Conservation (phyloP, 2,329 filamentous ascomycete species). For the Calonectria fujianensis region DNA sequence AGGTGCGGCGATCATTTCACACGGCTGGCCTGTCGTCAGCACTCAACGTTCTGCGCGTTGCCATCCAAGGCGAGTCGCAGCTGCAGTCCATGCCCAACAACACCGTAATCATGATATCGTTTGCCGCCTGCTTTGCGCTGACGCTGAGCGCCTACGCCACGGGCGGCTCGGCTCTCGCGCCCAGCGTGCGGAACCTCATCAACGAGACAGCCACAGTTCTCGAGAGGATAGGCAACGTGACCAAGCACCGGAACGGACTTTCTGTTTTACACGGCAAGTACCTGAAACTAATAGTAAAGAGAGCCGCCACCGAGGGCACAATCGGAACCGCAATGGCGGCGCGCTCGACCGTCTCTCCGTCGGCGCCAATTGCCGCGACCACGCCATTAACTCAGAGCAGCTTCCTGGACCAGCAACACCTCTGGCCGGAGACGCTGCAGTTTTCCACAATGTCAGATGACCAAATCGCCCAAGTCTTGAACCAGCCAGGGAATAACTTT, state of each 20-base stretch:
- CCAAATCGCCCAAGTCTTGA: conserved; percentile 80
- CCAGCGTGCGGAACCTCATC: conserved; percentile 78
- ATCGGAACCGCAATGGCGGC: conserved; percentile 40
- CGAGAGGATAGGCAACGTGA: conserved; percentile 80
- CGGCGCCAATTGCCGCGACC: conserved; percentile 44
- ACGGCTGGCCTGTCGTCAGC: conserved; percentile 82
- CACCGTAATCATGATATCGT: conserved; percentile 86
- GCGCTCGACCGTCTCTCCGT: conserved; percentile 40
- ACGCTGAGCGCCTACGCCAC: conserved; percentile 76
- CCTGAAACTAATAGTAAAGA: conserved; percentile 65
- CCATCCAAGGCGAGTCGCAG: conserved; percentile 81
- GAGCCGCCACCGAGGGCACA: conserved; percentile 56
- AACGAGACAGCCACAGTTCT: conserved; percentile 81
- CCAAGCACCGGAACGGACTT: conserved; percentile 79
- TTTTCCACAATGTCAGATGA: conserved; percentile 83
- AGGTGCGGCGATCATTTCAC: conserved; percentile 84
- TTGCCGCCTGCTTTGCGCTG: conserved; percentile 82
- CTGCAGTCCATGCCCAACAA: conserved; percentile 87
- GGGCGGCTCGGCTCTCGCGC: conserved; percentile 75
- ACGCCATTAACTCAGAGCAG: conserved; percentile 47
- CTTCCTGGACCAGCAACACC: conserved; percentile 56
- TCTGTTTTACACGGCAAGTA: conserved; percentile 72
- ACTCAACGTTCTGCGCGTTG: conserved; percentile 83
- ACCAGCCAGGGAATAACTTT: conserved; percentile 76
- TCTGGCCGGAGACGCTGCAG: conserved; percentile 73